Evolutionary conservation across 768 basidiomycete genomes (phyloP).

Genomic region (Dentipellis fragilis): DNA sequence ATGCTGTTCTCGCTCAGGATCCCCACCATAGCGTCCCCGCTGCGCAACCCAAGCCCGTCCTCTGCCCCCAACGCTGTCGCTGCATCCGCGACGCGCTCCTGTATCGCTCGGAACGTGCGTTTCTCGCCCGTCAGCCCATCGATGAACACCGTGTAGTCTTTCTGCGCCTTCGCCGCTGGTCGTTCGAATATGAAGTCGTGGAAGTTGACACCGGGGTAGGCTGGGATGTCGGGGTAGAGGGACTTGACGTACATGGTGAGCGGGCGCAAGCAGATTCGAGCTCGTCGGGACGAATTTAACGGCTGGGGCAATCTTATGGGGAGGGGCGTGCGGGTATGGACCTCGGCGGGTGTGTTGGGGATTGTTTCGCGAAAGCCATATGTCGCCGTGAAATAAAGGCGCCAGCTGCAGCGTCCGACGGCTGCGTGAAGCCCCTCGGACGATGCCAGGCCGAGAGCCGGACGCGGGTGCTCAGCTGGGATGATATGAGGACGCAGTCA

Average conservation of each 20-base stretch:
- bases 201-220: not conserved
- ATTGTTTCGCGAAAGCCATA: too few relatives aligned
- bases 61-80: not conserved
- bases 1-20: conserved; percentile 62
- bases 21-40: conserved; percentile 42
- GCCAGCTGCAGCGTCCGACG: too few relatives aligned
- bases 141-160: not conserved
- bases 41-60: not conserved
- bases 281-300: too few relatives aligned
- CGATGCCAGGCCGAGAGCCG: too few relatives aligned
- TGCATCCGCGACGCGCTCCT: not conserved
- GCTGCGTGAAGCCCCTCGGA: too few relatives aligned
- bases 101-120: not conserved
- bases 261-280: too few relatives aligned
- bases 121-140: not conserved
- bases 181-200: not conserved
- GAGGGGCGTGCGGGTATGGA: too few relatives aligned
- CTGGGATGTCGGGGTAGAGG: not conserved
- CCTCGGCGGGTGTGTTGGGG: too few relatives aligned
- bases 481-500: too few relatives aligned
- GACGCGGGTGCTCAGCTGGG: too few relatives aligned
- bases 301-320: too few relatives aligned
- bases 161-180: not conserved
- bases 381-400: too few relatives aligned
- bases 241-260: not conserved